phyloP scores from a whole-genome alignment of 192 early-diverging fungal species.

The Backusella parvicylindrica region DNA sequence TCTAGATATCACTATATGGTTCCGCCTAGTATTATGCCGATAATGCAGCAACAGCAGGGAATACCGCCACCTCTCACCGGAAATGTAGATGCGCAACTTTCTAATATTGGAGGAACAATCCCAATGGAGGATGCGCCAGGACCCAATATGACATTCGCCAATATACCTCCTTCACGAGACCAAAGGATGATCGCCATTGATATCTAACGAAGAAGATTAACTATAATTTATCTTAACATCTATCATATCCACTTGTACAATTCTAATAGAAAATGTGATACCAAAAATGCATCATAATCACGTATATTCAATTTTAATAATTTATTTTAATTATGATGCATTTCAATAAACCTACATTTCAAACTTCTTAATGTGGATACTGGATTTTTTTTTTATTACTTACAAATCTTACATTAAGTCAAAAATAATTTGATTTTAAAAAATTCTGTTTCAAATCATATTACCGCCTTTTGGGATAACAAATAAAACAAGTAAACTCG shows the following conservation, averaged over 20 bases:
- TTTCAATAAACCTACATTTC: not conserved
- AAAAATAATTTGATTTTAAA: not conserved
- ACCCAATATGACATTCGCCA: not conserved
- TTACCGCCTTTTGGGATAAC: not conserved
- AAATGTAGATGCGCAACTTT: not conserved
- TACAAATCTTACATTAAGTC: too few relatives aligned
- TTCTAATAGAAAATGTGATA: not conserved
- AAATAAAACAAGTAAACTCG: conserved; percentile 5
- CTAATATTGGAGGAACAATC: not conserved
- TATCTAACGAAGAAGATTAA: not conserved
- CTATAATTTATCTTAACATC: not conserved
- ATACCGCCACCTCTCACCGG: not conserved
- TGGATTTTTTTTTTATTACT: too few relatives aligned
- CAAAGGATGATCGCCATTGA: not conserved
- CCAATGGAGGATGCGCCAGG: not conserved
- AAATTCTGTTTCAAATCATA: not conserved
- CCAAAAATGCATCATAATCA: not conserved
- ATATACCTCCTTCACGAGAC: not conserved
- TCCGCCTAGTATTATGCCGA: not conserved
- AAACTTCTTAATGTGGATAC: too few relatives aligned
- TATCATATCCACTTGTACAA: not conserved
- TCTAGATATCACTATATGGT: not conserved
- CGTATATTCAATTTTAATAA: not conserved
- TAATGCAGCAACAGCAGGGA: not conserved
- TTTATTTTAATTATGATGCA: not conserved